Evolutionary conservation across 345 rosid genomes (phyloP), one percentile per base, ranked within the genome.

Genomic region (Cardamine resedifolia): DNA sequence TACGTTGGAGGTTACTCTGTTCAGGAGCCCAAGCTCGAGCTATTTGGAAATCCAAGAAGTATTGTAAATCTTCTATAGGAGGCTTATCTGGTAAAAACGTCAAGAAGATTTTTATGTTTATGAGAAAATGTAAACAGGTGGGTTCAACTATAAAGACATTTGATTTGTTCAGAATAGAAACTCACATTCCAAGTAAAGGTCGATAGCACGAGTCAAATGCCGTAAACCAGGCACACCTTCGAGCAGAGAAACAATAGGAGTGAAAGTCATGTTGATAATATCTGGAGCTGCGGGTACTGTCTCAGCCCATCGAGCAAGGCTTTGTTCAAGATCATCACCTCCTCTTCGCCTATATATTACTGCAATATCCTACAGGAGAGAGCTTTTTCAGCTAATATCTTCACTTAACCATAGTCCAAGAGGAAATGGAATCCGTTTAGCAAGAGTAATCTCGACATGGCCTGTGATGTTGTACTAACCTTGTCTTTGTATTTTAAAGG

Each of bases 331-430:
- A 82, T 95, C 97, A 50, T 95, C 99, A 15, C 99, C 99, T 70
- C 99, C 99, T 82, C 99, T 88, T 82, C 99, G 81, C 87, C 99
- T 82, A 79, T 88, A 95, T 70, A 95, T 95, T 56, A 95, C 98
- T 74, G 99, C 90, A 57, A 91, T 91, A 77, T 95, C 97, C 99
- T 95, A 86, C 94, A 91, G 78, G 57, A 86, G 77, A 71, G 66
- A 82, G 65, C 64, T 75, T 56, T 64, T 76, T 72, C 78, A 68
- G 73, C 63, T 51, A 48, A 47, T n/a, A 58, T 24, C 49, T 64
- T 53, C 34, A 34, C 26, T 10, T 60, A 38, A 33, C 16, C 59
- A 59, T 64, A 43, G 11, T 31, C 44, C 10, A 15, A 6, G 18
- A 26, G 2, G 19, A 38, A 31, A 48, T 6, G 2, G 5, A 63